A percentile compares a stretch with the other conserved stretches of the same genome.
Evolutionary conservation across 73 alveolate species (phyloP).

Genomic region (Paramecium sexaurelia): DNA sequence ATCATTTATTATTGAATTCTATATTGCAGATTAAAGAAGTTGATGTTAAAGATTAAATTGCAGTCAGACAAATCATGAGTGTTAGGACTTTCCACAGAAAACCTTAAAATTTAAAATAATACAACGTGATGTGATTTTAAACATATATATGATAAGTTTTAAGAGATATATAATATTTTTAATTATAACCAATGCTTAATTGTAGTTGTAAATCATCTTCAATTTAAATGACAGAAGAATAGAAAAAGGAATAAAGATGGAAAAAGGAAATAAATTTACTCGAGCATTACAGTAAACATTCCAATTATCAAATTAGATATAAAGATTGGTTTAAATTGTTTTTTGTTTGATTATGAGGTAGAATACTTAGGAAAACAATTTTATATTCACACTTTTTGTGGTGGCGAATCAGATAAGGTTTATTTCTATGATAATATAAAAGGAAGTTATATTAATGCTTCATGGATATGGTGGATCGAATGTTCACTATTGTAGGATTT

Average conservation of each 20-base stretch:
- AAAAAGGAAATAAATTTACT: conserved; percentile 21
- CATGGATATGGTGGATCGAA: conserved; percentile 56
- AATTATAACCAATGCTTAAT: not conserved
- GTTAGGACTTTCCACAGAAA: not conserved
- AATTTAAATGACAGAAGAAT: not conserved
- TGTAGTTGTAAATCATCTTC: not conserved
- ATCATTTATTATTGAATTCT: not conserved
- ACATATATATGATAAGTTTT: not conserved
- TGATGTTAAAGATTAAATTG: not conserved
- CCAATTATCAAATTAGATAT: not conserved
- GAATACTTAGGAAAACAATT: not conserved
- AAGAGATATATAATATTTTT: not conserved
- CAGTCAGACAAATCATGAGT: not conserved
- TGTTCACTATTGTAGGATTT: conserved; percentile 52
- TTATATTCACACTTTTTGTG: conserved; percentile 30
- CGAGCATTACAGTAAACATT: not conserved
- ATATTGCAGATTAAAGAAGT: not conserved
- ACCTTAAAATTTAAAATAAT: not conserved
- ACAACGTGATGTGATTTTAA: conserved; percentile 19
- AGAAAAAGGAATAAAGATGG: conserved; percentile 10
- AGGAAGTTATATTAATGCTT: not conserved
- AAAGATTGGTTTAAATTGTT: not conserved
- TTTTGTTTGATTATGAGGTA: not conserved
- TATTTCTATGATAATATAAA: not conserved
- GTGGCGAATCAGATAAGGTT: conserved; percentile 35